Evolutionary conservation across 257 asterid species (phyloP).

Genomic region (Sherardia arvensis): DNA sequence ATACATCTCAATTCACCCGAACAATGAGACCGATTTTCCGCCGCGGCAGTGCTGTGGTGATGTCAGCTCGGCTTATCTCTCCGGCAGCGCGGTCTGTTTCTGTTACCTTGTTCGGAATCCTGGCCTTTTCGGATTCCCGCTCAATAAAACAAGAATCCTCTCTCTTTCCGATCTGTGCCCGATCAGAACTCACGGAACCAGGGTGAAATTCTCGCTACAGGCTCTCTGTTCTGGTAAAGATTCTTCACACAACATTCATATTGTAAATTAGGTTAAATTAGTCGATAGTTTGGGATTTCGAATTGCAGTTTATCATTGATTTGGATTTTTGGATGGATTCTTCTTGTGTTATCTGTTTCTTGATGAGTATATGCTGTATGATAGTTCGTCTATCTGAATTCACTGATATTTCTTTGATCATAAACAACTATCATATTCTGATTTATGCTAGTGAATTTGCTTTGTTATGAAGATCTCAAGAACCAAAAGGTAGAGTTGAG

Average conservation of each 20-base stretch:
- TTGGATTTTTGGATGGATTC: not conserved
- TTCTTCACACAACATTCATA: not conserved
- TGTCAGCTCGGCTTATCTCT: slow-evolving; percentile 28
- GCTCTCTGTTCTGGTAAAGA: slow-evolving; percentile 58
- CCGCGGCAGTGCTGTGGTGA: slow-evolving; percentile 55
- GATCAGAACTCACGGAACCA: slow-evolving; percentile 8
- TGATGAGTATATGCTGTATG: not conserved
- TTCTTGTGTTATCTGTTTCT: not conserved
- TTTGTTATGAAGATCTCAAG: not conserved
- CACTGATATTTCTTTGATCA: not conserved
- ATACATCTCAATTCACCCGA: slow-evolving; percentile 47
- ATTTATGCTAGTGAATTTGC: not conserved
- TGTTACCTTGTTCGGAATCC: slow-evolving; percentile 60
- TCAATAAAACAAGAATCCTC: slow-evolving; percentile 35
- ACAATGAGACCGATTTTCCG: slow-evolving; percentile 53
- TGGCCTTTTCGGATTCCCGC: slow-evolving; percentile 56
- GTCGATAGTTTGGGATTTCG: not conserved
- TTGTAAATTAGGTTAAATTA: not conserved
- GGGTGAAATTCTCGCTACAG: slow-evolving; percentile 26
- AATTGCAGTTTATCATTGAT: not conserved
- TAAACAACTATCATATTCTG: not conserved
- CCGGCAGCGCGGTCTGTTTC: slow-evolving; percentile 46
- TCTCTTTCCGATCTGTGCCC: slow-evolving; percentile 57
- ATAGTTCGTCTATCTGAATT: not conserved
- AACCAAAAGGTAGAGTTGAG: not conserved